Evolutionary conservation across 495 filamentous ascomycete species (phyloP), one percentile per base, ranked within the genome.

Genomic region (Corynascus novoguineensis): DNA sequence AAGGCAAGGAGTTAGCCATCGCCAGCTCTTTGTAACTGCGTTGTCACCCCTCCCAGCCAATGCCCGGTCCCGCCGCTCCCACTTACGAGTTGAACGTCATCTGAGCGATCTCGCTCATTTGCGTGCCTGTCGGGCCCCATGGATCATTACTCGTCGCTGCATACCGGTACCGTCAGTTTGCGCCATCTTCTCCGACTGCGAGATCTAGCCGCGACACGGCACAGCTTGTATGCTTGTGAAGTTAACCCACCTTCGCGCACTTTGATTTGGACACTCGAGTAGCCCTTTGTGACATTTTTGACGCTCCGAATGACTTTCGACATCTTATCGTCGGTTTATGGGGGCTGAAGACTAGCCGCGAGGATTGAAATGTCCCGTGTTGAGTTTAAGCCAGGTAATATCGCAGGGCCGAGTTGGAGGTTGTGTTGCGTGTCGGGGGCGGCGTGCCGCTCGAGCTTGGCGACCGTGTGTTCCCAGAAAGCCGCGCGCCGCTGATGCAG

Each of bases 261-360:
- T 78, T 97, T 99, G 66, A 97, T 89, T 80, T 99, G 92, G 68
- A 95, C 89, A 60, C 81, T 84, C 24, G 95, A 97, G 72, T 99
- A 99, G 66, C 95, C 95, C 77, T 97, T 97, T 66, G 95, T 97
- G 74, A 99, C 93, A 79, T 99, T 99, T 80, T 96, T 97, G 62
- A 99, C 93, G 68, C 91, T 95, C 71, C 93, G 85, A 63, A 99
- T 89, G 66, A 97, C 92, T 72, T 93, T 93, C 50, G 93, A 97
- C 93, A 97, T 99, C 64, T 73, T 76, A 73, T 61, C 64, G 66
- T n/a, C 50, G 14, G 48, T 61, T n/a, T n/a, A 31, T 25, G 37
- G 51, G 34, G 29, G 37, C 10, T 46, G 17, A 17, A 35, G 41
- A 21, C 6, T 27, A 4, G 51, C 21, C 5, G 44, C 5, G 50